Base-by-base conservation (phyloP, 2,329 filamentous ascomycete species). In the Cordyceps cicadae region DNA sequence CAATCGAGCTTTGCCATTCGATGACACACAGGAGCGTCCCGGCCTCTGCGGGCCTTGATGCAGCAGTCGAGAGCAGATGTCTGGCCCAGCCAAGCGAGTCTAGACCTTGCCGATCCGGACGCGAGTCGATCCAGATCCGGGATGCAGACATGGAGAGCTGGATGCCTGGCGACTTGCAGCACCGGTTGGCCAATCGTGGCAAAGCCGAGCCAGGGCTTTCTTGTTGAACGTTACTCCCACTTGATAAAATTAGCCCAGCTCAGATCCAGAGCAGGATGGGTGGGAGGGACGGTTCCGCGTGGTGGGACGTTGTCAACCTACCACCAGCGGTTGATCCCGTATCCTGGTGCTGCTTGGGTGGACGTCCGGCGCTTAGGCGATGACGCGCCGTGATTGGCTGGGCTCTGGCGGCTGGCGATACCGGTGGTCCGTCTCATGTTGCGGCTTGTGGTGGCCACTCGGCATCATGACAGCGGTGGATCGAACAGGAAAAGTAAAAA, bases 1-100 rank as follows among this genome's bases (percentile, higher is more conserved):
- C 66, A 72, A 72, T 66, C 68, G 65, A 68, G 64, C 65, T 65
- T 37, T 3, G 9, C 34, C 67, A 67, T 60, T 66, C 48, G 34
- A 29, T 54, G 57, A 21, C 54, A 21, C 51, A 21, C 17, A 29
- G 2, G 14, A 21, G 15, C 50, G 21, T 15, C 50, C 53, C 29
- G 7, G 26, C 41, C 39, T 26, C 19, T 24, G 32, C 50, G 34
- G 34, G 14, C 41, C n/a, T 21, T 46, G 46, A 51, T 43, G 5
- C 14, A n/a, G 32, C 39, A 19, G 17, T n/a, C 4, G 12, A 41
- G 49, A 26, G 17, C 39, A 45, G 46, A 50, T 54, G 41, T 19
- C 49, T 43, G 17, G 39, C 15, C 15, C n/a, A 53, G 41, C 39
- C 49, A 52, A 54, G 24, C 17, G 46, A 59, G 57, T 59, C 57